These are phyloP conservation scores for Phytopythium kandeliae DNA, from an alignment of 352 stramenopile species.

Conservation along the genomic window DNA sequence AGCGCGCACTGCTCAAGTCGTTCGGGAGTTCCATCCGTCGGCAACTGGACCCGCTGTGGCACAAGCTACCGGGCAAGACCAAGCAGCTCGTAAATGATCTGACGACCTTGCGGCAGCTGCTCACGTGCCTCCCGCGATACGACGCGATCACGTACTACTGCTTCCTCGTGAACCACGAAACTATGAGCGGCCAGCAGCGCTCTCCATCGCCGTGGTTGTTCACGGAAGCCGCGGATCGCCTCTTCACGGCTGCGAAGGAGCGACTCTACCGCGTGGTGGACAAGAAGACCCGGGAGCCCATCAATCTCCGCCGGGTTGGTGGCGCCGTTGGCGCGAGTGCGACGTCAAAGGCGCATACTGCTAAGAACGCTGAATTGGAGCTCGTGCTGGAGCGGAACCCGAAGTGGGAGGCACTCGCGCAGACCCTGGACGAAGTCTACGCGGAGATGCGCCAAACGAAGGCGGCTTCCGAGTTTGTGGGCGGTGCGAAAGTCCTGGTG, in stretches of 20 bases:
- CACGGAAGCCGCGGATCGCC: conserved; percentile 89
- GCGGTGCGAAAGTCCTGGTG: conserved; percentile 59
- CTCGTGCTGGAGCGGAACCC: conserved; percentile 88
- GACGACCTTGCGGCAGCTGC: conserved; percentile 71
- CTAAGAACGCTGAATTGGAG: conserved; percentile 39
- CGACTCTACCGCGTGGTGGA: conserved; percentile 87
- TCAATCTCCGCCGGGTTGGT: conserved; percentile 26
- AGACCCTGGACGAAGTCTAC: conserved; percentile 92
- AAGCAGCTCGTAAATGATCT: conserved; percentile 92
- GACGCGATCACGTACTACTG: conserved; percentile 96
- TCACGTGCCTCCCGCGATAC: conserved; percentile 93
- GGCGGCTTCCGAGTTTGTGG: conserved; percentile 13
- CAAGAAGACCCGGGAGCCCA: conserved; percentile 30
- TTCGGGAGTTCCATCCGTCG: conserved; percentile 59
- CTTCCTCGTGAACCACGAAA: conserved; percentile 91
- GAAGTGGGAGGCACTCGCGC: conserved; percentile 92
- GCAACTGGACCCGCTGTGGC: conserved; percentile 97
- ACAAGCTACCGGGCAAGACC: conserved; percentile 89
- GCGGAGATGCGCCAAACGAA: conserved; percentile 32
- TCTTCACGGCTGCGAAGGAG: conserved; percentile 92
- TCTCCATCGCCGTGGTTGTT: conserved; percentile 94
- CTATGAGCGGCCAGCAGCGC: conserved; percentile 72
- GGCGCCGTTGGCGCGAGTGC: neutral
- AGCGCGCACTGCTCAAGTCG: conserved; percentile 90
- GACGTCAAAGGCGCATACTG: conserved; percentile 3